These are phyloP conservation scores for Lasiodiplodia gonubiensis DNA, from an alignment of 2,329 filamentous ascomycete species.

Conservation along the genomic window DNA sequence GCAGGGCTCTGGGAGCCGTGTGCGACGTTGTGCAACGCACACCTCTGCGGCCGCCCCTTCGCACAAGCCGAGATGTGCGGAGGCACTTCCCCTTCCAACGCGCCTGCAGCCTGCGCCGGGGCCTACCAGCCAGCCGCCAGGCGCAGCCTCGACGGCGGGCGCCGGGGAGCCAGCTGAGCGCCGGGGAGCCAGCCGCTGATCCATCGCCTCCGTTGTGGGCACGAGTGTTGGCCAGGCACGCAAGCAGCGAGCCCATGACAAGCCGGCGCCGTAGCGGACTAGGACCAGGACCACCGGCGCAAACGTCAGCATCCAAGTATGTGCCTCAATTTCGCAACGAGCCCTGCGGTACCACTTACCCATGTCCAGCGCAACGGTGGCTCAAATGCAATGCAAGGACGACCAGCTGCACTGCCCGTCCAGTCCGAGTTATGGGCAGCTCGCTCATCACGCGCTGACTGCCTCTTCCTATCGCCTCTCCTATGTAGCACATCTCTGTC, in stretches of 20 bases:
- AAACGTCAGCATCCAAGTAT: conserved; percentile 19
- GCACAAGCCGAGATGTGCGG: conserved; percentile 25
- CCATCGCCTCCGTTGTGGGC: neutral
- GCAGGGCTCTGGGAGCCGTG: conserved; percentile 5
- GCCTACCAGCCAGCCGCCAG: conserved; percentile 9
- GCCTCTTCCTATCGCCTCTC: neutral
- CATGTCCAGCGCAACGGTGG: conserved; percentile 15
- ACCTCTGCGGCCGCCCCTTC: conserved; percentile 20
- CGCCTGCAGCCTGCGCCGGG: conserved; percentile 12
- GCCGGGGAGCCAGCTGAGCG: conserved; percentile 11
- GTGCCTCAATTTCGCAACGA: conserved; percentile 18
- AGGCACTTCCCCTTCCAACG: conserved; percentile 23
- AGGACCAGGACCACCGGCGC: neutral
- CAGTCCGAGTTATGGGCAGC: conserved; percentile 5
- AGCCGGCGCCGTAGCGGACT: neutral
- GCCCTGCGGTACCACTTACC: conserved; percentile 22
- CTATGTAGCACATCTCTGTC: conserved; percentile 5
- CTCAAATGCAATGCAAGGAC: conserved; percentile 29
- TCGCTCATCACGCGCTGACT: conserved; percentile 18
- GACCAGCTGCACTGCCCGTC: conserved; percentile 12
- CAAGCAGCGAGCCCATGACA: neutral
- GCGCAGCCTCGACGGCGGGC: neutral
- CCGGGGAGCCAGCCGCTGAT: conserved; percentile 2
- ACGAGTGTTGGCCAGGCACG: conserved; percentile 3
- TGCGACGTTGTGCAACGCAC: conserved; percentile 13